Conservation (phyloP, 106 monocot genomes). For the Hemerocallis citrina region DNA sequence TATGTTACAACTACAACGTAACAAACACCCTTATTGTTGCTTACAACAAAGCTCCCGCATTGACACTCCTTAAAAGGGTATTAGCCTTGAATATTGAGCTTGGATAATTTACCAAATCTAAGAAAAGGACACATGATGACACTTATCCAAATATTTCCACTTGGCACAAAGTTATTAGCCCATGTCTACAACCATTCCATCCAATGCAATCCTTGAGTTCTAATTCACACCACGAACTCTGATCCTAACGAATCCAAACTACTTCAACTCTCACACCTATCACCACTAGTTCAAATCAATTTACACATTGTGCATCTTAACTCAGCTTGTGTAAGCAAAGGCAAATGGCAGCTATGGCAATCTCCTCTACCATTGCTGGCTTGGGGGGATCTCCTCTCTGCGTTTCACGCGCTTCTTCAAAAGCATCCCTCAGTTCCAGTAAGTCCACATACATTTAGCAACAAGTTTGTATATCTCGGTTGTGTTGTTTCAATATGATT, state of each 20-base stretch:
- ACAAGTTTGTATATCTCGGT: background rate
- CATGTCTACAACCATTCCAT: conserved; percentile 3
- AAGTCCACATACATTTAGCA: background rate
- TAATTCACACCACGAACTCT: conserved; percentile 26
- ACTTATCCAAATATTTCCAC: conserved; percentile 40
- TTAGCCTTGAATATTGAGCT: too few species aligned
- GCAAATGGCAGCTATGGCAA: conserved; percentile 50
- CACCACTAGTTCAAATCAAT: background rate
- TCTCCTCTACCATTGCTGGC: conserved; percentile 30
- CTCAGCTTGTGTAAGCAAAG: background rate
- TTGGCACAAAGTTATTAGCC: conserved; percentile 20
- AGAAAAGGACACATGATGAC: conserved; percentile 9
- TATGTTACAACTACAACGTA: too few species aligned
- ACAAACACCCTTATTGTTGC: too few species aligned
- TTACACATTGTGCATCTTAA: background rate
- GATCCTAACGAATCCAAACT: background rate
- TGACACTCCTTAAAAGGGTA: background rate
- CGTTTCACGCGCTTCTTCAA: conserved; percentile 32
- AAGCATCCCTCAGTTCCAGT: background rate
- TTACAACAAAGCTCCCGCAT: too few species aligned
- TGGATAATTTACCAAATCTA: too few species aligned
- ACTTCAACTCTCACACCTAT: background rate
- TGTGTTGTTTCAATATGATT: background rate
- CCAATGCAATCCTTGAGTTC: conserved; percentile 31
- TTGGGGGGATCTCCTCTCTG: conserved; percentile 12